Evolutionary conservation across 257 asterid genomes (phyloP).

Genomic region (Solanum rostratum): DNA sequence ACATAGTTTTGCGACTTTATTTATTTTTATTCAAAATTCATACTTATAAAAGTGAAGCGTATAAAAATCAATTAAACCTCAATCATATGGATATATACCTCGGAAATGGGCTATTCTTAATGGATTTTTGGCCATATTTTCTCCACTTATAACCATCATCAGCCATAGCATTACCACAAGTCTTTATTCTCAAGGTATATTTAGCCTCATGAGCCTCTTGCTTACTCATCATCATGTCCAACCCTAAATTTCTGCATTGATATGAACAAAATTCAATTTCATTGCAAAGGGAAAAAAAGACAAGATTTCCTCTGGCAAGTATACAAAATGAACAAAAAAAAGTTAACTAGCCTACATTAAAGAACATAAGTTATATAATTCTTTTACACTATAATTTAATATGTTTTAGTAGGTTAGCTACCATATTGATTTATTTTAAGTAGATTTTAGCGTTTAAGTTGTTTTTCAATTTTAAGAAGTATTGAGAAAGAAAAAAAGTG

Average conservation of each 20-base stretch:
- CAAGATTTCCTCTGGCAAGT: background rate
- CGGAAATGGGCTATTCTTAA: constrained; percentile 88
- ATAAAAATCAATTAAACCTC: background rate
- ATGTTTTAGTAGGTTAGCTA: background rate
- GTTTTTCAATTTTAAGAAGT: too few relatives aligned
- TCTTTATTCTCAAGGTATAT: constrained; percentile 65
- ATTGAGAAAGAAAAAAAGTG: too few relatives aligned
- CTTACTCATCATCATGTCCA: constrained; percentile 12
- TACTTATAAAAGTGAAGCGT: background rate
- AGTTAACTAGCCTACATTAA: background rate
- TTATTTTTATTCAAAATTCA: background rate
- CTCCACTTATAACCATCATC: constrained; percentile 98
- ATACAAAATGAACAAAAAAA: background rate
- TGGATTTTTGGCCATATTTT: constrained; percentile 89
- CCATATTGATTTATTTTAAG: background rate
- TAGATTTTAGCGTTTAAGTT: too few relatives aligned
- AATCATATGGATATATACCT: constrained; percentile 24
- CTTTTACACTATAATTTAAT: background rate
- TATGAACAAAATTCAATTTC: background rate
- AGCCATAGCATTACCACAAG: constrained; percentile 52
- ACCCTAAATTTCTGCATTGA: constrained; percentile 24
- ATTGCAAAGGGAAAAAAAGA: background rate
- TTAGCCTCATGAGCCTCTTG: constrained; percentile 15
- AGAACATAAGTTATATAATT: background rate
- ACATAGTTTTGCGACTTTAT: background rate